A percentile compares a stretch with the other conserved stretches of the same genome.
These are phyloP conservation scores for Pulveroboletus sp. DNA, from an alignment of 768 basidiomycete genomes.

Conservation along the genomic window DNA sequence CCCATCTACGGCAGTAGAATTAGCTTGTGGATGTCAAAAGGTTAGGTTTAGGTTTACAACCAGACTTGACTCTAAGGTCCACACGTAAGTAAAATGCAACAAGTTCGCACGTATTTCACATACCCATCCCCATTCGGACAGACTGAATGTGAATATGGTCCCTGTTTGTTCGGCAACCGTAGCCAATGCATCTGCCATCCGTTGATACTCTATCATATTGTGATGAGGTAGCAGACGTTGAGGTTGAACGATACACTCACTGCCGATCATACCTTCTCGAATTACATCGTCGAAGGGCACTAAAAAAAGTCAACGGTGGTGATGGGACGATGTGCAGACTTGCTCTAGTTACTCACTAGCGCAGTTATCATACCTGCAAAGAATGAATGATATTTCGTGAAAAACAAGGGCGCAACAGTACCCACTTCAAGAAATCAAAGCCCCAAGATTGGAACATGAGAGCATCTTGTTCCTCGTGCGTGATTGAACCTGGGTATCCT, in stretches of 20 bases:
- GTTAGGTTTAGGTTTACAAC: conserved; percentile 46
- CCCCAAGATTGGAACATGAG: conserved; percentile 58
- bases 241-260: conserved; percentile 30
- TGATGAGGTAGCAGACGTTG: background rate
- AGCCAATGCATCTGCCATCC: conserved; percentile 55
- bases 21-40: background rate
- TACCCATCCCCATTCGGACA: conserved; percentile 68
- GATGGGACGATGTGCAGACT: background rate
- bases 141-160: conserved; percentile 52
- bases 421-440: conserved; percentile 60
- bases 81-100: background rate
- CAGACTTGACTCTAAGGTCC: conserved; percentile 49
- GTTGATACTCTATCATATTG: conserved; percentile 43
- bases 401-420: background rate
- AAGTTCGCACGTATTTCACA: conserved; percentile 15
- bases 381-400: background rate
- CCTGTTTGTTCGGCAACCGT: conserved; percentile 41
- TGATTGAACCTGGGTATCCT: conserved; percentile 56
- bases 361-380: conserved; percentile 53
- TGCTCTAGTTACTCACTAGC: conserved; percentile 34
- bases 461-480: conserved; percentile 57
- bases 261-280: conserved; percentile 48
- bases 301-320: conserved; percentile 17
- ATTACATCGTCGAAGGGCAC: conserved; percentile 54
- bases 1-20: conserved; percentile 28